Evolutionary conservation across 805 yeast species (phyloP), one percentile per base, ranked within the genome.

Genomic region (Schwanniomyces polymorphus): DNA sequence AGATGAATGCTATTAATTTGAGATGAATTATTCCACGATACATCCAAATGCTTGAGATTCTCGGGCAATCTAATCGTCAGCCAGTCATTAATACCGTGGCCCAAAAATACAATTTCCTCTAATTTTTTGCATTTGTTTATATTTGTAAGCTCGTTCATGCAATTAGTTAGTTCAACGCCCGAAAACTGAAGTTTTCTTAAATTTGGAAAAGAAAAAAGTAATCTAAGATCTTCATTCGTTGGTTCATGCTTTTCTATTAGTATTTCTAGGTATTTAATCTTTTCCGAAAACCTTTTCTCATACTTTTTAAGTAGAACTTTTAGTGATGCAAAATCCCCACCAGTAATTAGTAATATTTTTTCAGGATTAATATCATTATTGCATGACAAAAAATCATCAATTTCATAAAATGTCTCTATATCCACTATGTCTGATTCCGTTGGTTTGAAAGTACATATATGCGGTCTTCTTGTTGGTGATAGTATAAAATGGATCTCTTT

Each of bases 401-500:
- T 65, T 41, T 66, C 68, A 17, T 61, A 65, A 45, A 42, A 67
- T 12, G 62, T 59, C 26, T 47, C 49, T 21, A 70, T 56, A 39
- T 54, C 60, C 28, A 44, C 43, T 2, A 55, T 41, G 4, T 35
- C 23, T 11, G 27, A 28, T 47, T 50, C 11, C 17, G 10, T 4
- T 43, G 33, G 39, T 8, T 31, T 31, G 11, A 38, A 23, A 18
- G 21, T 31, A 28, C 47, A 46, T 11, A 29, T 25, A 31, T 49
- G 51, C 2, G 65, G 68, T 10, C 66, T 45, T 16, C 53, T 54
- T 1, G 65, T 56, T 2, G 75, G 74, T 8, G 67, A 54, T 9
- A 70, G 51, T 2, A 67, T 53, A 25, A 70, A 62, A 45, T 69
- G 74, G 7, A 70, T 23, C 34, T 70, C 74, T 38, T 59, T 57